A percentile compares a stretch with the other conserved stretches of the same genome.
Evolutionary conservation across 2,329 filamentous ascomycete genomes (phyloP).

Genomic region (Aspergillus brunneoviolaceus): DNA sequence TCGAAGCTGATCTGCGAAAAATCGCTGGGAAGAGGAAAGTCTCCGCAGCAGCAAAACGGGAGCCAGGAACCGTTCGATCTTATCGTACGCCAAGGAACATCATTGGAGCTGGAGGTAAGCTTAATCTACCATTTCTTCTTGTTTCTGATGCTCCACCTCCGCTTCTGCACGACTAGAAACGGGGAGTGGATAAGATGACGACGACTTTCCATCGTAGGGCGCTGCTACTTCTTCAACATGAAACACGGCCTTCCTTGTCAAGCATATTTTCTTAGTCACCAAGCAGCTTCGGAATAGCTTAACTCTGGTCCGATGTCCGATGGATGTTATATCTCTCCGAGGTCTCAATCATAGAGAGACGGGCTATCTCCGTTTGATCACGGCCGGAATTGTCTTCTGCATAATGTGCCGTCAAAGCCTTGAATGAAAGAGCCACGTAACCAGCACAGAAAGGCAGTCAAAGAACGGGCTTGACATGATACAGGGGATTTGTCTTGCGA

Average conservation of each 20-base stretch:
- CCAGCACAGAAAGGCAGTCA: too few relatives aligned
- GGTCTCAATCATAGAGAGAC: too few relatives aligned
- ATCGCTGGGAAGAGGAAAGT: conserved; percentile 1
- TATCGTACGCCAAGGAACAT: not conserved
- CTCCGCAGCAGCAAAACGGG: not conserved
- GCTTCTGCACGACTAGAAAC: not conserved
- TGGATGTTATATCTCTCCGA: not conserved
- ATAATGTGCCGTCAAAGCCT: too few relatives aligned
- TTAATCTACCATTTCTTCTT: conserved; percentile 3
- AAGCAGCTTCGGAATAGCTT: not conserved
- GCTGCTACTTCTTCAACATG: not conserved
- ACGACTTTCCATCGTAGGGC: not conserved
- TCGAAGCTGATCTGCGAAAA: not conserved
- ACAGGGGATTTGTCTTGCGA: too few relatives aligned
- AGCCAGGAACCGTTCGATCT: not conserved
- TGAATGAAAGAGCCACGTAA: too few relatives aligned
- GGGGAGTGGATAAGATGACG: not conserved
- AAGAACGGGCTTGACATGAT: too few relatives aligned
- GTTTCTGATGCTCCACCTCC: not conserved
- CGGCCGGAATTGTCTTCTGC: too few relatives aligned
- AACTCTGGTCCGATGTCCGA: not conserved
- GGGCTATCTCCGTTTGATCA: too few relatives aligned
- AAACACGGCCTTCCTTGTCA: not conserved
- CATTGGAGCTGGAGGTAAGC: not conserved
- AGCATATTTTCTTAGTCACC: not conserved